Conservation (phyloP, 2,329 filamentous ascomycete genomes). For the Fusarium heterosporum region DNA sequence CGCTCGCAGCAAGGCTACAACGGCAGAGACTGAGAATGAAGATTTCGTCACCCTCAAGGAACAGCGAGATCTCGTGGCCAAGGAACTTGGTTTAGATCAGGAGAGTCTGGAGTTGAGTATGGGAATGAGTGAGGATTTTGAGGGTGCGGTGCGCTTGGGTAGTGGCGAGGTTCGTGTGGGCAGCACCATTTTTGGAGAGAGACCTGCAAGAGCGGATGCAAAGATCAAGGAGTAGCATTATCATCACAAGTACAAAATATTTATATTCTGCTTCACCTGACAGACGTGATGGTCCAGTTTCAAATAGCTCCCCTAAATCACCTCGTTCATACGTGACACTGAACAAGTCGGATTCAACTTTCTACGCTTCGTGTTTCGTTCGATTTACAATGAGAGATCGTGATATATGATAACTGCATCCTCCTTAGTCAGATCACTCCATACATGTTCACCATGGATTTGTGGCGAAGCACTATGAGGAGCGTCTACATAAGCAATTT, state of each 20-base stretch:
- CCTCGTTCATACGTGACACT: neutral
- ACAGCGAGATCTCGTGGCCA: conserved; percentile 76
- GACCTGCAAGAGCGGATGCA: conserved; percentile 83
- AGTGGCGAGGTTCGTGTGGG: conserved; percentile 92
- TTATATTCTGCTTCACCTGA: neutral
- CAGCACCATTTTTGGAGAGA: conserved; percentile 90
- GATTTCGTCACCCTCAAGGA: conserved; percentile 80
- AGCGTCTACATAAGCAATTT: conserved; percentile 31
- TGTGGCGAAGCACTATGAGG: conserved; percentile 22
- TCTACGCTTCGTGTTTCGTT: conserved; percentile 18
- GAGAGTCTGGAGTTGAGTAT: conserved; percentile 87
- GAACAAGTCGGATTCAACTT: neutral
- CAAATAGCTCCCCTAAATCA: neutral
- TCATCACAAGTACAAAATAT: conserved; percentile 3
- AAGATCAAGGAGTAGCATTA: conserved; percentile 67
- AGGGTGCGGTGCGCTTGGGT: conserved; percentile 84
- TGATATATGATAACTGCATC: conserved; percentile 46
- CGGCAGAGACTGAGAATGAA: conserved; percentile 85
- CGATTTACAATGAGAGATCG: conserved; percentile 40
- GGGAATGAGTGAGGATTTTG: conserved; percentile 98
- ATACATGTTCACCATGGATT: conserved; percentile 19
- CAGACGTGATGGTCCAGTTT: neutral
- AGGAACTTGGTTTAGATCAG: conserved; percentile 59
- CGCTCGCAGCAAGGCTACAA: conserved; percentile 80
- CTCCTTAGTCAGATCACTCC: conserved; percentile 36